Conservation (phyloP, 352 stramenopile genomes). For the Phytophthora constricta region DNA sequence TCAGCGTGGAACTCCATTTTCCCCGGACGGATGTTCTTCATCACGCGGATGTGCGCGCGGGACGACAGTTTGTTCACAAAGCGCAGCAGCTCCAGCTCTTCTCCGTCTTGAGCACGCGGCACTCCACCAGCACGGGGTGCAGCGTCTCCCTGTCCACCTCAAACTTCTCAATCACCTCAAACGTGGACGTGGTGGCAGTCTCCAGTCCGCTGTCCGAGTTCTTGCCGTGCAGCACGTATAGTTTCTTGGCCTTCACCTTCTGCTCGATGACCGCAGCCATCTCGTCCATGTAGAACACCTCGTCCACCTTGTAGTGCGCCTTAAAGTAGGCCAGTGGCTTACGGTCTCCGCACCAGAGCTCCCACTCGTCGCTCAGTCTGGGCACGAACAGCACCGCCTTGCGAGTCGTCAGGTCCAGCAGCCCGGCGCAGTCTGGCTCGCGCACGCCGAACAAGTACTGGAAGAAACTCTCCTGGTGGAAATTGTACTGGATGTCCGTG, state of each 20-base stretch:
- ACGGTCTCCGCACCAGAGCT: conserved; percentile 95
- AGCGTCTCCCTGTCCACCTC: conserved; percentile 63
- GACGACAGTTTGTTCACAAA: conserved; percentile 91
- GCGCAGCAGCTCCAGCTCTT: conserved; percentile 94
- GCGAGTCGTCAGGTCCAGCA: conserved; percentile 85
- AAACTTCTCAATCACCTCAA: conserved; percentile 82
- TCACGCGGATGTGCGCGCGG: conserved; percentile 41
- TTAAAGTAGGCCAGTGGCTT: conserved; percentile 82
- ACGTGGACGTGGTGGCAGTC: conserved; percentile 76
- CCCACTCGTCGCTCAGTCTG: conserved; percentile 90
- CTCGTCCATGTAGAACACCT: conserved; percentile 86
- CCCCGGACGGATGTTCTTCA: conserved; percentile 42
- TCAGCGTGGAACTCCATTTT: conserved; percentile 63
- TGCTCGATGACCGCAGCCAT: conserved; percentile 70
- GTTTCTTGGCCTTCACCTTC: conserved; percentile 60
- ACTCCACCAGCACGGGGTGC: conserved; percentile 87
- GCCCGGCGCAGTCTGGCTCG: conserved; percentile 91
- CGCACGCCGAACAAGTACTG: conserved; percentile 98
- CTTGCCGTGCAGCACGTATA: conserved; percentile 82
- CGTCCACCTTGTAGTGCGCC: conserved; percentile 91
- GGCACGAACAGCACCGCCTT: conserved; percentile 94
- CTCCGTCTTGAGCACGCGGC: conserved; percentile 91
- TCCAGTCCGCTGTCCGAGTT: conserved; percentile 83
- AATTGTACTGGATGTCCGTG: conserved; percentile 89
- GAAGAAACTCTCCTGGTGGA: conserved; percentile 99